Evolutionary conservation across 2,329 filamentous ascomycete species (phyloP), one percentile per base, ranked within the genome.

Genomic region (Fonsecaea monophora): DNA sequence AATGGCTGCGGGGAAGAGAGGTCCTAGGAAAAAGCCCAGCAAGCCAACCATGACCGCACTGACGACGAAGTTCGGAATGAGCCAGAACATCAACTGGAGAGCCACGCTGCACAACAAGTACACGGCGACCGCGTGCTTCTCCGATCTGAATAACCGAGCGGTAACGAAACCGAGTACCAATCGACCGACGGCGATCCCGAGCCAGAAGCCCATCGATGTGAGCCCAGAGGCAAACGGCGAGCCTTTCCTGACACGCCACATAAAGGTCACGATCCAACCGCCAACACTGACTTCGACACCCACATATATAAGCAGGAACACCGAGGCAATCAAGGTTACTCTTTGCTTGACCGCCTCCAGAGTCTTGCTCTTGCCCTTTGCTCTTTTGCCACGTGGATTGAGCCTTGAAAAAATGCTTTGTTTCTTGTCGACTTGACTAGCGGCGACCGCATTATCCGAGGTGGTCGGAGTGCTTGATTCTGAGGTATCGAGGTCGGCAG

Each of bases 231-330:
- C 84, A 74, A 95, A 94, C 0, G 87, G 81, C 21, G 82, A 83
- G 1, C 88, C 91, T 42, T 89, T 77, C 15, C 93, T 86, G 25
- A 92, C 88, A 18, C 85, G 82, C 21, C 93, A 87, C 91, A 96
- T 95, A 75, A 96, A 95, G 18, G 60, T 67, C 59, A 92, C 88
- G 69, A 96, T 89, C 92, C 92, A 95, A 15, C 92, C 92, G 21
- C 90, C 89, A 2, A 93, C 81, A 0, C 87, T 87, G 10, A 82
- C 80, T 66, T 96, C 92, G 5, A 87, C 84, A 3, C 92, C 92
- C 0, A 94, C 89, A 73, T 96, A 96, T 8, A 87, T 87, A 4
- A 96, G 84, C 13, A 96, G 80, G 75, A 96, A 96, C 1, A 90
- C 67, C 2, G 91, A 84, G 57, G 87, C 82, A 7, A 92, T 81